Evolutionary conservation across 2,329 filamentous ascomycete species (phyloP), one percentile per base, ranked within the genome.

Genomic region (Fusarium beomiforme): DNA sequence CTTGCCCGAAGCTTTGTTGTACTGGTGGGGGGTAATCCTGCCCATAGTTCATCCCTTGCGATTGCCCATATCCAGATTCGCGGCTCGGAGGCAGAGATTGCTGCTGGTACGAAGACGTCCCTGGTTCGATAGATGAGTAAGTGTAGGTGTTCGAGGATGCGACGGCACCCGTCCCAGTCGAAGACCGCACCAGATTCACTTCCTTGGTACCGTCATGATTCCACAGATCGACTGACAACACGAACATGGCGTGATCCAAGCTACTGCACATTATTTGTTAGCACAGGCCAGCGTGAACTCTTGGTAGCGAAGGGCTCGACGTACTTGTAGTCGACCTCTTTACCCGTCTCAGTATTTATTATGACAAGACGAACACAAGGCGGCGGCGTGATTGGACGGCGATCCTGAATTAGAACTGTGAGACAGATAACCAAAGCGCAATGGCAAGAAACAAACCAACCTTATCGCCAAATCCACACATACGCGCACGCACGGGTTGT

Each of bases 381-480:
- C 24, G 96, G 96, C 17, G 96, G 95, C 31, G 96, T 98, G 75
- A 99, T 98, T 29, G 96, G 96, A 71, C 96, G 89, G 72, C 96
- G 93, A 81, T 99, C 96, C 93, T 97, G 77, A 60, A 55, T 16
- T 24, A 13, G 24, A 37, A 51, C 66, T 59, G 58, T 61, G 23
- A 70, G 64, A 47, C 19, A n/a, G 21, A 31, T 31, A 26, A 21
- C n/a, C 42, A 13, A 36, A n/a, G 23, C 19, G 23, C 39, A 49
- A 43, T 19, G 14, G 44, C 29, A 21, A 31, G n/a, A 49, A 33
- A 51, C 23, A 64, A 61, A 75, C 84, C 61, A 83, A 96, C 93
- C 88, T 98, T 99, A 85, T 99, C 96, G 69, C 96, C 96, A 83
- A 98, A 99, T 11, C 96, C 96, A 84, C 96, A 99, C 96, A 98